phyloP scores from a whole-genome alignment of 306 rosid species.

The Senna tora region DNA sequence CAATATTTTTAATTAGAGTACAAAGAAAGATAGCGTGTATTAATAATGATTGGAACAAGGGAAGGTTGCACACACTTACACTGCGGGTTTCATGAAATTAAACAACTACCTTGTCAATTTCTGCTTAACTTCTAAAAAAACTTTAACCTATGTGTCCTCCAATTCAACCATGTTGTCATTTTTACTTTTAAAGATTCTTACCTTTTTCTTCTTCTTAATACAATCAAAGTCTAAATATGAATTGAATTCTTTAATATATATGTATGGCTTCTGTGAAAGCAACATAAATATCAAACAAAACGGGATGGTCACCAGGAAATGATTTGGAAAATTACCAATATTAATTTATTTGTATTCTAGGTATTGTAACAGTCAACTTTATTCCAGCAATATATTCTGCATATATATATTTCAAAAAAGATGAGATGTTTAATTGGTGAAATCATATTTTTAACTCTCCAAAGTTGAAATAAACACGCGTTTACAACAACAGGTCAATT shows the following conservation, averaged over 20 bases:
- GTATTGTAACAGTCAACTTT: not conserved
- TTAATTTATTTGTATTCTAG: too few species aligned
- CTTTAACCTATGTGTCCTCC: too few species aligned
- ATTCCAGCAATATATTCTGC: not conserved
- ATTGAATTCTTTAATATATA: too few species aligned
- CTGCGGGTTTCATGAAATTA: not conserved
- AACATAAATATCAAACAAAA: not conserved
- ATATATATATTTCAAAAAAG: not conserved
- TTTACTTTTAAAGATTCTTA: too few species aligned
- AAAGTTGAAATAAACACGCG: not conserved
- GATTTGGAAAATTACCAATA: not conserved
- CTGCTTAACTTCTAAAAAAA: not conserved
- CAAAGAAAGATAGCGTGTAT: not conserved
- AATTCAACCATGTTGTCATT: not conserved
- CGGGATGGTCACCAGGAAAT: not conserved
- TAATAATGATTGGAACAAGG: not conserved
- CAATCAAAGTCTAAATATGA: too few species aligned
- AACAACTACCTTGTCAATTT: slow-evolving; percentile 4
- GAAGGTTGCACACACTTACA: not conserved
- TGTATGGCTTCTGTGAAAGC: not conserved
- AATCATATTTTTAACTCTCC: not conserved
- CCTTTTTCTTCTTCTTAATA: too few species aligned
- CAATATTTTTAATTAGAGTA: not conserved
- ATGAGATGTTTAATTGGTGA: not conserved
- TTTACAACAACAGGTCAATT: not conserved